Base-by-base conservation (phyloP, 495 filamentous ascomycete genomes). In the Penicillium atrosanguineum region DNA sequence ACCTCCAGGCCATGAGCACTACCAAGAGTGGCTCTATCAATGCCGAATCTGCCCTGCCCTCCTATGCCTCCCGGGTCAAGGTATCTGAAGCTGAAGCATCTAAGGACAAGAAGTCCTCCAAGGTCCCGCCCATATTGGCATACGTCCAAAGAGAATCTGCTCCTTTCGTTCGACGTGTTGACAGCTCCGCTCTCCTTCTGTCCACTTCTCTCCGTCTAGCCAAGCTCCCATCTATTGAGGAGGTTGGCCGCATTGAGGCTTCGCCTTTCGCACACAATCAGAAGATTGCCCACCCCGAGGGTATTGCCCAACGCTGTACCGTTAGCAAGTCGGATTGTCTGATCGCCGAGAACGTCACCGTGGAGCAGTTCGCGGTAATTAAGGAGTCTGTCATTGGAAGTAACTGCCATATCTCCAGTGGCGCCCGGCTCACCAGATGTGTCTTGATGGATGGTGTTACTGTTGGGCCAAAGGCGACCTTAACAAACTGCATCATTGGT, bases 381-480 rank as follows among this genome's bases (percentile, higher is more conserved):
- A 96, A 95, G 64, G 89, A 94, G 65, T 85, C 77, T 49, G 89
- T 96, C 28, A 82, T 98, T 31, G 94, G 94, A 28, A 80, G 90
- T 8, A 90, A 90, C 62, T 91, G 87, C 70, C 82, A 87, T 48
- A 95, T 97, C 54, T 83, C 83, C 49, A 81, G 81, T 55, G 90
- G 89, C 29, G 91, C 85, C n/a, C 83, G 87, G 53, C 64, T 98
- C 46, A 82, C 80, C 37, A 80, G 89, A 47, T 97, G 93, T 68
- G 65, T 97, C 26, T 69, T 98, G 28, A 95, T 98, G 89, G 91
- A 96, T 50, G 89, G 90, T 8, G 91, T 86, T 4, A 83, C 87
- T 4, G 83, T 98, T 5, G 91, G 85, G 7, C 60, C 83, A 86
- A 19, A 87, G 83, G 56, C 84, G 85, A 62, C 69, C 97, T 43